Evolutionary conservation across 2,329 filamentous ascomycete genomes (phyloP), one percentile per base, ranked within the genome.

Genomic region (Metarhizium robertsii): DNA sequence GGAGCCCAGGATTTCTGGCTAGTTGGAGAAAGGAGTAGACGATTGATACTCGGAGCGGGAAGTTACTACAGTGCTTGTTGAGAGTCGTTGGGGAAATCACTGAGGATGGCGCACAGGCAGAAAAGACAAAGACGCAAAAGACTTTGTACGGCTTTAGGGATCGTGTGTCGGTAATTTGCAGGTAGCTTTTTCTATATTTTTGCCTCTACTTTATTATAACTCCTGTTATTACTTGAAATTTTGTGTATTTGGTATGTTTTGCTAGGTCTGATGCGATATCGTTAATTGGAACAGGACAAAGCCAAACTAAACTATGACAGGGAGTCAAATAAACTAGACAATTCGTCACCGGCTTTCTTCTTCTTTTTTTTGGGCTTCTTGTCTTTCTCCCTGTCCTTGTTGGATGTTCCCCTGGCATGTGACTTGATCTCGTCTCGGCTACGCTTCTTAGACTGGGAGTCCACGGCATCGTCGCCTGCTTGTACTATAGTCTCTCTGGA

Each of bases 271-370:
- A 47, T 34, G 32, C 5, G 32, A 34, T 11, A 34, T 34, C 13
- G 32, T 45, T n/a, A 48, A 13, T 50, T 36, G 36, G 29, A 18
- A n/a, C 18, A 6, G 48, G 18, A 52, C 1, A 11, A 25, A 16
- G 32, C 8, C 30, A 11, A 25, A 13, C 4, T 40, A 6, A 34
- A 18, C 43, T 58, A 59, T 36, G 49, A 29, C 10, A 89, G 68
- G 10, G 79, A 79, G 53, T 77, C 78, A 64, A 94, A 94, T 29
- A 92, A 69, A 64, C 85, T 84, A 59, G 91, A 88, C 55, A 92
- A 87, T 46, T 81, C 86, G 65, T 91, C 83, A 6, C 75, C 74
- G 42, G 74, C 79, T 60, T 74, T 80, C 55, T 77, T 79, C 63
- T 76, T 79, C 62, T 79, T 83, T 68, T 80, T 84, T 65, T 76